phyloP scores from a whole-genome alignment of 768 basidiomycete species.

The Mycena albidolilacea region DNA sequence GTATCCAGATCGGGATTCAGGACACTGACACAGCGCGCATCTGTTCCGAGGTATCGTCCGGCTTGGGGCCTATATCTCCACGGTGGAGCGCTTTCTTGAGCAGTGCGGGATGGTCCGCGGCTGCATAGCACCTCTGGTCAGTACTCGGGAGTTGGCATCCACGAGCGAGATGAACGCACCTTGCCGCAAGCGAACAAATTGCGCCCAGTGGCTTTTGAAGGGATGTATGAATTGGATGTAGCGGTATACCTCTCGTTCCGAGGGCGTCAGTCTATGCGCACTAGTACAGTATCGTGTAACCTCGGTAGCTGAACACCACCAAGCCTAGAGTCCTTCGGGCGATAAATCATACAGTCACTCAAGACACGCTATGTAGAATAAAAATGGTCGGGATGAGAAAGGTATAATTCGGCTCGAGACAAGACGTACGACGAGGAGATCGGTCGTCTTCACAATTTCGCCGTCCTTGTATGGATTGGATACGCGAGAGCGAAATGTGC shows the following conservation, averaged over 20 bases:
- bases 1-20: not conserved
- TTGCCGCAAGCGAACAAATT: conserved; percentile 28
- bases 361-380: conserved; percentile 3
- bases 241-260: conserved; percentile 17
- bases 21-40: conserved; percentile 24
- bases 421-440: conserved; percentile 12
- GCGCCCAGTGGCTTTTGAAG: conserved; percentile 27
- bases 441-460: conserved; percentile 9
- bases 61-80: conserved; percentile 28
- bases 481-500: conserved; percentile 9
- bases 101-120: conserved; percentile 27
- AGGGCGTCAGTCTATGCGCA: conserved; percentile 13
- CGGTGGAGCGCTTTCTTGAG: conserved; percentile 25
- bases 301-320: conserved; percentile 8
- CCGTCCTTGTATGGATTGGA: conserved; percentile 12
- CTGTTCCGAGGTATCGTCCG: conserved; percentile 28
- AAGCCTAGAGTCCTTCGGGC: conserved; percentile 1
- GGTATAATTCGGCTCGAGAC: no score
- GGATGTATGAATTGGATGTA: conserved; percentile 10
- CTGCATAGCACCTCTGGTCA: not conserved
- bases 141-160: not conserved
- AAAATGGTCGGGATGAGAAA: not conserved
- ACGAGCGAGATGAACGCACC: not conserved
- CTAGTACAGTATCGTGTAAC: not conserved
- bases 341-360: conserved; percentile 25